These are phyloP conservation scores for Jackrogersella multiformis DNA, from an alignment of 495 filamentous ascomycete species.

Conservation along the genomic window DNA sequence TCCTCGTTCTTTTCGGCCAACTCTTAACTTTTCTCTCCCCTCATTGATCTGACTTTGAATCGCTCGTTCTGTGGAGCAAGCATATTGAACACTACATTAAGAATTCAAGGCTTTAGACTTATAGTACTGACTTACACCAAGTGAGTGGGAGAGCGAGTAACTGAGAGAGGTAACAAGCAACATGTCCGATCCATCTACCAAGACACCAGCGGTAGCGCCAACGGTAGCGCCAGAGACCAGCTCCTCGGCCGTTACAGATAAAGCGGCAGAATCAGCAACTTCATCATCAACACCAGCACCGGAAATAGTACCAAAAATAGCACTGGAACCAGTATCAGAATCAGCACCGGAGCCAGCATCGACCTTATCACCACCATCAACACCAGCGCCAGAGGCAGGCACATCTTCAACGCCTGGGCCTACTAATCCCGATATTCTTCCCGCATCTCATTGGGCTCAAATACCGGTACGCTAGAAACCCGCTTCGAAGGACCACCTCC, in stretches of 20 bases:
- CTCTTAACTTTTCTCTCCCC: neutral
- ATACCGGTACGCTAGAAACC: constrained; percentile 21
- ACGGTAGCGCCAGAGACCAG: neutral
- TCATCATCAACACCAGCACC: neutral
- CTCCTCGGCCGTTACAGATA: neutral
- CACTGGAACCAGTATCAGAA: no score
- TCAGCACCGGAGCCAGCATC: neutral
- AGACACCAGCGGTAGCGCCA: neutral
- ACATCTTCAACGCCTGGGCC: neutral
- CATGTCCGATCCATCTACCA: constrained; percentile 21
- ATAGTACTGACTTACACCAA: neutral
- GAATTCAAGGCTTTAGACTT: neutral
- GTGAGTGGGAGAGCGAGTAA: neutral
- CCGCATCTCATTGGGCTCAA: constrained; percentile 45
- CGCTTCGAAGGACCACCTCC: neutral
- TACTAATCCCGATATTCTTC: constrained; percentile 25
- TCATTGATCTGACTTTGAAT: neutral
- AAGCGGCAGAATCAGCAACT: neutral
- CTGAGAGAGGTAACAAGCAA: neutral
- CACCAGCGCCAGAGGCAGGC: neutral
- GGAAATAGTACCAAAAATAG: neutral
- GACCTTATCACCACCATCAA: neutral
- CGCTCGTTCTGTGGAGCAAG: neutral
- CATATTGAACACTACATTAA: neutral
- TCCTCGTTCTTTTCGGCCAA: neutral